Evolutionary conservation across 2,329 filamentous ascomycete species (phyloP), one percentile per base, ranked within the genome.

Genomic region (Emydomyces testavorans): DNA sequence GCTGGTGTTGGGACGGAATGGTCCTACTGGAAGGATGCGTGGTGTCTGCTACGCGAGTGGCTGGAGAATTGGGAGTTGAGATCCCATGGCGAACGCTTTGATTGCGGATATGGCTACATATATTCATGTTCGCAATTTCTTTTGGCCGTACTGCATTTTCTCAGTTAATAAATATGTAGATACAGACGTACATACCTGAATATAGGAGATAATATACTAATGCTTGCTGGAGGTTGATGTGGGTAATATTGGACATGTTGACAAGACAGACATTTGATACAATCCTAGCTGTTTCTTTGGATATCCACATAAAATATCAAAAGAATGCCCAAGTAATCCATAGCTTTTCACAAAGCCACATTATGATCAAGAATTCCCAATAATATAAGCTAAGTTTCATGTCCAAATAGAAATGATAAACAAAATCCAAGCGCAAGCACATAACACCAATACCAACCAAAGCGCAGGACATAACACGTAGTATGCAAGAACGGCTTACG

Each of bases 1-100:
- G 75, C 0, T 80, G 77, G 78, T 80, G 76, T 54, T 80, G 77
- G 77, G 77, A 80, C 58, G 77, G 77, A 2, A 76, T 80, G 76
- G 76, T 80, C 1, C 54, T 80, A 13, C 59, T 80, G 2, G 77
- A 80, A 57, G 78, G 78, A 1, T 81, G 77, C 48, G 65, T 80
- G 2, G 67, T 76, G 1, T 79, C 76, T 6, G 76, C 77, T 1
- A 75, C 76, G 68, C 66, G 70, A 28, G 66, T 80, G 37, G 77
- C 76, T 0, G 54, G 62, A n/a, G 70, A 68, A 10, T 69, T 80
- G 55, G 73, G 64, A 5, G 71, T 79, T 4, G 55, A 62, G n/a
- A 59, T 65, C 4, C 63, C 64, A 2, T 67, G 64, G 65, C 54
- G 36, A 31, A n/a, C 18, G 4, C 13, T 13, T 48, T 26, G 18